Conservation (phyloP, 257 asterid species). For the Marsdenia floribunda region DNA sequence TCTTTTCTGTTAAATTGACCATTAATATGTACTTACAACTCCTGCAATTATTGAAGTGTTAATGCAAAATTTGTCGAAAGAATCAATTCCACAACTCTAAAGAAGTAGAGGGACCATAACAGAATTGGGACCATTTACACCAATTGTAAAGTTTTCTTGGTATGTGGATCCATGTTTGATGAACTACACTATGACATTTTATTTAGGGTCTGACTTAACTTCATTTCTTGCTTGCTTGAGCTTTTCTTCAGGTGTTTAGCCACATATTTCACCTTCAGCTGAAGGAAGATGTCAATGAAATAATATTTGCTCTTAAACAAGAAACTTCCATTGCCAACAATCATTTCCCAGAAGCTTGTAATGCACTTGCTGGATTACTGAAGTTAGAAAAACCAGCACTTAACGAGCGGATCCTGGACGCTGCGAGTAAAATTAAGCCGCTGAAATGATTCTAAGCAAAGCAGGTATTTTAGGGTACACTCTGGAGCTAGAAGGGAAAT, state of each 20-base stretch:
- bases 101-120: no score
- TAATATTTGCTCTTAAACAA: constrained; percentile 60
- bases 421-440: constrained; percentile 42
- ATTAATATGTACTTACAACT: no score
- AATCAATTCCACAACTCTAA: no score
- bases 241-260: constrained; percentile 56
- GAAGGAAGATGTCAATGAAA: constrained; percentile 80
- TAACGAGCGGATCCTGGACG: constrained; percentile 35
- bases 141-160: no score
- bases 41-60: no score
- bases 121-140: no score
- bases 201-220: background rate
- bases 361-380: constrained; percentile 33
- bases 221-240: background rate
- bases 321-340: constrained; percentile 39
- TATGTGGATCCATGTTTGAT: no score
- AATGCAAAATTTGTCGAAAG: no score
- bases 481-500: no score
- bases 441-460: constrained; percentile 19
- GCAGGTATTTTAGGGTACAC: background rate
- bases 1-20: no score
- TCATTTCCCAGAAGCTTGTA: constrained; percentile 39
- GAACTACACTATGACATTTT: background rate
- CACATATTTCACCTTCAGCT: constrained; percentile 60
- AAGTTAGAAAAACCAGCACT: constrained; percentile 33